phyloP scores from a whole-genome alignment of 2,329 filamentous ascomycete species.

The Cadophora sp. region DNA sequence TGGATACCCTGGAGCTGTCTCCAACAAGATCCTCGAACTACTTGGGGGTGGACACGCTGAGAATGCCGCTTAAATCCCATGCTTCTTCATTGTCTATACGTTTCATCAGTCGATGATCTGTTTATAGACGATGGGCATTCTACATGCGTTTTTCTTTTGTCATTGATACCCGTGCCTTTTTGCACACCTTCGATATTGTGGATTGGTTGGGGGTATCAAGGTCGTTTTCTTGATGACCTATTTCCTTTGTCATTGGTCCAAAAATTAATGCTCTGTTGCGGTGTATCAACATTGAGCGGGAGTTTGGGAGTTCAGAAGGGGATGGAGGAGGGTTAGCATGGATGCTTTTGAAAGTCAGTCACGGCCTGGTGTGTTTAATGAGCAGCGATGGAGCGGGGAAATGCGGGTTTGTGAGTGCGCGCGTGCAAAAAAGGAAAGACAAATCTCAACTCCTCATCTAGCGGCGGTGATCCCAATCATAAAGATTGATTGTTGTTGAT shows the following conservation, averaged over 20 bases:
- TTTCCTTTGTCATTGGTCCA: conserved; percentile 29
- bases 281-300: conserved; percentile 44
- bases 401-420: background rate
- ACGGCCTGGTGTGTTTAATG: conserved; percentile 14
- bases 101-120: conserved; percentile 20
- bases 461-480: conserved; percentile 16
- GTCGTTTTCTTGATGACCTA: conserved; percentile 25
- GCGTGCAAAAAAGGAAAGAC: conserved; percentile 29
- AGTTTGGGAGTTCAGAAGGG: conserved; percentile 30
- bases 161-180: conserved; percentile 44
- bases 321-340: background rate
- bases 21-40: conserved; percentile 91
- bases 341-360: conserved; percentile 18
- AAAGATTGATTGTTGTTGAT: conserved; percentile 16
- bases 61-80: conserved; percentile 27
- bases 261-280: conserved; percentile 40
- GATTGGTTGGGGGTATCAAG: conserved; percentile 38
- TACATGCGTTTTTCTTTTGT: conserved; percentile 38
- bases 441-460: conserved; percentile 41
- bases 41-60: conserved; percentile 63
- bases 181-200: conserved; percentile 36
- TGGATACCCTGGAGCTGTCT: conserved; percentile 90
- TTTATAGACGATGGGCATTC: conserved; percentile 31
- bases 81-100: conserved; percentile 32
- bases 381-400: background rate